These are phyloP conservation scores for Mycosphaerella arachidis DNA, from an alignment of 2,329 filamentous ascomycete species.

Conservation along the genomic window DNA sequence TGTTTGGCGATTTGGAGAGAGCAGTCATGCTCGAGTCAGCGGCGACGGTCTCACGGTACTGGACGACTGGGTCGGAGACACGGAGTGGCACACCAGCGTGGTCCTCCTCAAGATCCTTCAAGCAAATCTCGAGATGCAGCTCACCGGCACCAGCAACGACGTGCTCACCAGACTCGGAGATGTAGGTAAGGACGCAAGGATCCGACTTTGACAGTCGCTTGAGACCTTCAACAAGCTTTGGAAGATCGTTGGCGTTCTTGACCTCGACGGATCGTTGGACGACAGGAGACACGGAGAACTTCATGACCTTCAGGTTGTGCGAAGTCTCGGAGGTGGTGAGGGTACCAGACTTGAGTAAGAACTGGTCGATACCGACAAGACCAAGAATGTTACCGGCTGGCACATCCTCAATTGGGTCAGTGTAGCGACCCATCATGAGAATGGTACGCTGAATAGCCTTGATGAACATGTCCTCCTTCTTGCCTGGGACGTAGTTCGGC, in stretches of 20 bases:
- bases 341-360: constrained; percentile 99
- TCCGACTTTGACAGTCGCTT: constrained; percentile 99
- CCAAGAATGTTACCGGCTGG: constrained; percentile 99
- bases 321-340: constrained; percentile 94
- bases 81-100: constrained; percentile 97
- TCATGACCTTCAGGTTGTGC: constrained; percentile 99
- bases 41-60: constrained; percentile 94
- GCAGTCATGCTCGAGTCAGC: constrained; percentile 87
- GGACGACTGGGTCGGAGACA: constrained; percentile 96
- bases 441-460: constrained; percentile 99
- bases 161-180: constrained; percentile 94
- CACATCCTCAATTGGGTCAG: constrained; percentile 98
- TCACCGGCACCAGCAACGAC: constrained; percentile 98
- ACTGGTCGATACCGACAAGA: constrained; percentile 99
- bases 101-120: constrained; percentile 99
- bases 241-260: constrained; percentile 99
- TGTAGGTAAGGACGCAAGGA: constrained; percentile 90
- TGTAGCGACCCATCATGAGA: constrained; percentile 99
- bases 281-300: constrained; percentile 99
- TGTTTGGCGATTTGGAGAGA: constrained; percentile 99
- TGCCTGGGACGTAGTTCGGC: constrained; percentile 95
- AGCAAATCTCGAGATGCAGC: constrained; percentile 98
- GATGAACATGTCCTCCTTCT: constrained; percentile 98
- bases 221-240: constrained; percentile 99
- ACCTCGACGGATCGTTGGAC: constrained; percentile 98